Conservation (phyloP, 129 eudicot genomes). For the Chrysanthemum makinoi region DNA sequence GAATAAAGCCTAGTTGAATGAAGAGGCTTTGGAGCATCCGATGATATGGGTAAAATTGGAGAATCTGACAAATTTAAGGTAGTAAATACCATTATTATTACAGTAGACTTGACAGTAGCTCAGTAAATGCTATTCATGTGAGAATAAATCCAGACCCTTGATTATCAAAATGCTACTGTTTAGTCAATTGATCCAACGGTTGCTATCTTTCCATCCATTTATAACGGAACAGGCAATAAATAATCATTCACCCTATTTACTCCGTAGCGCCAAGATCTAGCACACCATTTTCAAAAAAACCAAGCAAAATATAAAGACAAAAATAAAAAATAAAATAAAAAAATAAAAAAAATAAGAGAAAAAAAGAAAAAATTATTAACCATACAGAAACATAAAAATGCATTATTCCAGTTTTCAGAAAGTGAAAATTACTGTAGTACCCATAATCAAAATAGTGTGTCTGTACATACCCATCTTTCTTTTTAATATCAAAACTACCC, state of each 20-base stretch:
- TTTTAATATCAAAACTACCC: no score
- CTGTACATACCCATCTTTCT: no score
- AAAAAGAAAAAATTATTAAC: no score
- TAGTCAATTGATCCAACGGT: constrained; percentile 28
- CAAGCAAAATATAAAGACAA: no score
- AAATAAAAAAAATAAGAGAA: no score
- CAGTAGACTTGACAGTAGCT: constrained; percentile 34
- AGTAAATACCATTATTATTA: constrained; percentile 24
- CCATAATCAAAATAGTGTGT: no score
- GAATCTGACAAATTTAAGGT: constrained; percentile 34
- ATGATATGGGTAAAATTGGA: constrained; percentile 27
- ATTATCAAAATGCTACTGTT: constrained; percentile 7
- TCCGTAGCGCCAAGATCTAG: constrained; percentile 32
- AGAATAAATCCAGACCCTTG: constrained; percentile 19
- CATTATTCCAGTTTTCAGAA: no score
- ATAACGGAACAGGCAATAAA: constrained; percentile 30
- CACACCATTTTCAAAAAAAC: neutral
- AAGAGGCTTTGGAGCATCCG: constrained; percentile 23
- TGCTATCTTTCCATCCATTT: constrained; percentile 21
- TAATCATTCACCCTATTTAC: constrained; percentile 25
- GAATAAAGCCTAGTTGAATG: no score
- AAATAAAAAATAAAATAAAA: no score
- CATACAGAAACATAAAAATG: no score
- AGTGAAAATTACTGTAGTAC: no score
- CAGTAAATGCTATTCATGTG: constrained; percentile 24